Evolutionary conservation across 306 rosid species (phyloP).

Genomic region (Fagus crenata): DNA sequence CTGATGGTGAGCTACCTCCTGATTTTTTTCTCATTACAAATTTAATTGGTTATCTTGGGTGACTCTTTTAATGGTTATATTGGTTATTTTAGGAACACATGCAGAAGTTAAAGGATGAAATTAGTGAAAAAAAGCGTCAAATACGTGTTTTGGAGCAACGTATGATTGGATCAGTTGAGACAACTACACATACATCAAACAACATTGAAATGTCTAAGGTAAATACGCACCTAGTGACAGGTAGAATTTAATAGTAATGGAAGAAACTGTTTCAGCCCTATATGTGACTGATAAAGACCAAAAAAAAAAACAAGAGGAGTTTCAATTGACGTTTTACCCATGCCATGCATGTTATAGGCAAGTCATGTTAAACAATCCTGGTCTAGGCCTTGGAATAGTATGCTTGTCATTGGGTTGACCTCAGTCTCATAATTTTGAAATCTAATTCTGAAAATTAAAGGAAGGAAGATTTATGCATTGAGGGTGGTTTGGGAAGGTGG

Average conservation of each 20-base stretch:
- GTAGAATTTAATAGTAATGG: conserved; percentile 12
- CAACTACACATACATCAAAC: conserved; percentile 49
- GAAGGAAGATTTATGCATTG: background rate
- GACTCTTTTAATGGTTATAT: conserved; percentile 32
- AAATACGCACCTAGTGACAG: conserved; percentile 20
- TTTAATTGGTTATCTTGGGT: conserved; percentile 24
- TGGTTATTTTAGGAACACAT: conserved; percentile 54
- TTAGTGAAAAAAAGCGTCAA: conserved; percentile 75
- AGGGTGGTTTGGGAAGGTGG: background rate
- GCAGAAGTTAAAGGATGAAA: conserved; percentile 70
- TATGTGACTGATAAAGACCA: background rate
- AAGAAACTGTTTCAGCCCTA: background rate
- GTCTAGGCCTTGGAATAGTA: background rate
- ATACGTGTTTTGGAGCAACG: conserved; percentile 71
- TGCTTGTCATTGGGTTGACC: background rate
- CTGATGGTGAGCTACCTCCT: conserved; percentile 52
- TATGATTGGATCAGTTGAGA: conserved; percentile 71
- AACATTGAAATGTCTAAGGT: conserved; percentile 66
- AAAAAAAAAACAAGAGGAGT: background rate
- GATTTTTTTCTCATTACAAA: conserved; percentile 14
- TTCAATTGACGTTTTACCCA: background rate
- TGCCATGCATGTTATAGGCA: background rate
- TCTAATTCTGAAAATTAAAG: background rate
- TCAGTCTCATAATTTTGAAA: background rate
- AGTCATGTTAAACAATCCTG: background rate